phyloP scores from a whole-genome alignment of 2,329 filamentous ascomycete species.

The Beauveria varroae region DNA sequence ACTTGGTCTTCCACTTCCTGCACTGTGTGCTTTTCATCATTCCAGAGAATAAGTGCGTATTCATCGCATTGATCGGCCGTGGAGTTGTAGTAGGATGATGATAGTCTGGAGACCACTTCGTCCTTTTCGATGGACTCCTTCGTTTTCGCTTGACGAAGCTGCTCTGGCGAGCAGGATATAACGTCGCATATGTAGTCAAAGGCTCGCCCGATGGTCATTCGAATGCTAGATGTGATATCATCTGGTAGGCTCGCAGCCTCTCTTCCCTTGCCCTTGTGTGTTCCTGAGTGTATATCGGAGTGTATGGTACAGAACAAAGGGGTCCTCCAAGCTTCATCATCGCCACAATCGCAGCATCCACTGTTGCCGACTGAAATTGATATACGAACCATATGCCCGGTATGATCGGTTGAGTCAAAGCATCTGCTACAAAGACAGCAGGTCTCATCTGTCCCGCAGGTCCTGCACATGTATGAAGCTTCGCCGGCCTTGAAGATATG shows the following conservation, averaged over 20 bases:
- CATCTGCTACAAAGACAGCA: slow-evolving; percentile 91
- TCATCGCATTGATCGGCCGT: slow-evolving; percentile 40
- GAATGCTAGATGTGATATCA: slow-evolving; percentile 69
- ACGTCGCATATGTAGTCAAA: slow-evolving; percentile 97
- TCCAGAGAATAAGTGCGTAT: slow-evolving; percentile 86
- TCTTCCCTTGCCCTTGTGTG: slow-evolving; percentile 55
- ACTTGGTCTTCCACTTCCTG: slow-evolving; percentile 87
- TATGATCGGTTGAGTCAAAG: slow-evolving; percentile 92
- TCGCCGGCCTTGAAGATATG: slow-evolving; percentile 96
- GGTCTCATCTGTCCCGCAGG: slow-evolving; percentile 89
- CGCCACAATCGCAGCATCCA: slow-evolving; percentile 95
- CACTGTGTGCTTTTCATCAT: slow-evolving; percentile 97
- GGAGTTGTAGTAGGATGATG: slow-evolving; percentile 62
- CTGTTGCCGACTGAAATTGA: slow-evolving; percentile 83
- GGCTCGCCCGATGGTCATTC: slow-evolving; percentile 75
- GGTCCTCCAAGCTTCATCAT: slow-evolving; percentile 85
- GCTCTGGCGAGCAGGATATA: slow-evolving; percentile 94
- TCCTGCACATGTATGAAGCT: slow-evolving; percentile 89
- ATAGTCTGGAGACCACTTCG: slow-evolving; percentile 70
- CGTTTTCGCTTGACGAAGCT: slow-evolving; percentile 79
- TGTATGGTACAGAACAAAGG: slow-evolving; percentile 93
- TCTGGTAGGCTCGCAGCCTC: slow-evolving; percentile 55
- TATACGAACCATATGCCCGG: slow-evolving; percentile 85
- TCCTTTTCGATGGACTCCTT: slow-evolving; percentile 73
- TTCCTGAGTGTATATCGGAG: slow-evolving; percentile 48